A percentile compares a stretch with the other conserved stretches of the same genome.
phyloP scores from a whole-genome alignment of 768 basidiomycete species.

The Tylopilus vinaceipallidus region DNA sequence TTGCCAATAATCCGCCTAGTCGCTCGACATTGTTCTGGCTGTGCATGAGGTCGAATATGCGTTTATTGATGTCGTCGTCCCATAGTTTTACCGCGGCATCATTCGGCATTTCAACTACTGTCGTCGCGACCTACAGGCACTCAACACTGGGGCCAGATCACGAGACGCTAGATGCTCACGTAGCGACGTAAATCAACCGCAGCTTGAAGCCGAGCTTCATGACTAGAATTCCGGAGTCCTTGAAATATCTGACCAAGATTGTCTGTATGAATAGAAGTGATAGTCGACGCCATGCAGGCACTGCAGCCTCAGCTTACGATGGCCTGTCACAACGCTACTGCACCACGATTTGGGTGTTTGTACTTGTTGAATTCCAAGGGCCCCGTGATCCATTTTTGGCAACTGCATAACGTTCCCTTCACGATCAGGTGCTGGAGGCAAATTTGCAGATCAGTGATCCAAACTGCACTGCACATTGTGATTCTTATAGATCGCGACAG shows the following conservation, averaged over 20 bases:
- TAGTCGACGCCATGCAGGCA: constrained; percentile 58
- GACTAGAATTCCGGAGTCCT: constrained; percentile 59
- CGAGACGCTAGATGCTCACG: constrained; percentile 42
- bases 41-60: constrained; percentile 81
- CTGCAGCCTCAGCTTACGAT: constrained; percentile 10
- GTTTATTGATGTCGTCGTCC: constrained; percentile 80
- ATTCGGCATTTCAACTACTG: constrained; percentile 76
- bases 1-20: constrained; percentile 84
- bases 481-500: background rate
- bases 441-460: background rate
- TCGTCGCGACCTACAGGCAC: constrained; percentile 58
- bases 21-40: constrained; percentile 77
- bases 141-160: constrained; percentile 11
- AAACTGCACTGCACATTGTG: background rate
- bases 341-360: constrained; percentile 27
- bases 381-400: constrained; percentile 8
- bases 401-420: background rate
- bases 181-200: constrained; percentile 74
- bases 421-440: background rate
- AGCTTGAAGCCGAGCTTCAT: constrained; percentile 63
- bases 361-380: constrained; percentile 27
- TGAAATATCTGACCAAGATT: constrained; percentile 66
- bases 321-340: constrained; percentile 2
- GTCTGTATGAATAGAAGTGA: constrained; percentile 57
- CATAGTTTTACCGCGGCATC: constrained; percentile 80